Percentiles rank a stretch among this genome's conserved stretches.
Conservation (phyloP, 78 protist species). For the Guillardia theta region DNA sequence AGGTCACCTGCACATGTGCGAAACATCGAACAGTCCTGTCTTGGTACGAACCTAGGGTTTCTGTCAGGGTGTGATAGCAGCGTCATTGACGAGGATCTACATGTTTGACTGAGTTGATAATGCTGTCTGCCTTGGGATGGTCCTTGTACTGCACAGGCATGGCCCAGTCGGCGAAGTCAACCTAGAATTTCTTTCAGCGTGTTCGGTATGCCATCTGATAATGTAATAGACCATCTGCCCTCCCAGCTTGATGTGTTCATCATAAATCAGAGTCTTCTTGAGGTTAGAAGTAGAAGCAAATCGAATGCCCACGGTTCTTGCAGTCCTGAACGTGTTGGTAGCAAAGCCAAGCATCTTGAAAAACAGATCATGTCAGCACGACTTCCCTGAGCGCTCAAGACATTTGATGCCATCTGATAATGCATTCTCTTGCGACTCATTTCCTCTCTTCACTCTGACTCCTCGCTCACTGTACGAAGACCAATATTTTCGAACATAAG, state of each 20-base stretch:
- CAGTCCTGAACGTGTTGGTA: too few relatives aligned
- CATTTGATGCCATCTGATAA: too few relatives aligned
- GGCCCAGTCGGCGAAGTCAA: neutral
- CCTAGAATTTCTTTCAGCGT: too few relatives aligned
- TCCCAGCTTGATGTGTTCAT: constrained; percentile 12
- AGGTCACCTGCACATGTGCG: constrained; percentile 43
- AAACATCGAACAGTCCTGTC: constrained; percentile 8
- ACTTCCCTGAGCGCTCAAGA: too few relatives aligned
- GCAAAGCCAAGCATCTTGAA: too few relatives aligned
- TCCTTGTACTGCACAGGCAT: constrained; percentile 38
- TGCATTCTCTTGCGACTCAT: too few relatives aligned
- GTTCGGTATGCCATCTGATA: too few relatives aligned
- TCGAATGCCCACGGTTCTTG: neutral
- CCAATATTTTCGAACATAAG: too few relatives aligned
- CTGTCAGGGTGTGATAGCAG: neutral
- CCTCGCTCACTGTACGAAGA: too few relatives aligned
- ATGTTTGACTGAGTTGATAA: constrained; percentile 16
- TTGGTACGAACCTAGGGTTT: neutral
- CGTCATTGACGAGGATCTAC: neutral
- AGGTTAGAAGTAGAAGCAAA: neutral
- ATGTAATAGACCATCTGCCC: neutral
- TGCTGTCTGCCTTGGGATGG: neutral
- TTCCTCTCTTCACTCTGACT: too few relatives aligned
- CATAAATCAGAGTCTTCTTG: constrained; percentile 2
- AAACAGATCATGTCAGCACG: too few relatives aligned